phyloP scores from a whole-genome alignment of 2,329 filamentous ascomycete genomes.

The Talaromyces rugulosus region DNA sequence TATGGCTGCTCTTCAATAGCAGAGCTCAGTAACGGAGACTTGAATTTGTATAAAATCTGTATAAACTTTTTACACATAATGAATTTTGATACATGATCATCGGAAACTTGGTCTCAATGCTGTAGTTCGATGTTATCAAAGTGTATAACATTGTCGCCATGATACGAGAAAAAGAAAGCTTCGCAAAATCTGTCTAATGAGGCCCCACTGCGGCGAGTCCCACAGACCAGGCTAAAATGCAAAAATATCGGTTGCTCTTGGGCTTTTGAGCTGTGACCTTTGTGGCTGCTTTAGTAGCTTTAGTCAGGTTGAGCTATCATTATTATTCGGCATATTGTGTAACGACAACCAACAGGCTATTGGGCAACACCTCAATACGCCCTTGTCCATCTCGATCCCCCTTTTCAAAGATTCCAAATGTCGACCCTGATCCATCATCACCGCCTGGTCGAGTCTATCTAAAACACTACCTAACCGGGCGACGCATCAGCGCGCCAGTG shows the following conservation, averaged over 20 bases:
- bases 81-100: background rate
- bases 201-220: background rate
- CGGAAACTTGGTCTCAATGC: background rate
- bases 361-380: background rate
- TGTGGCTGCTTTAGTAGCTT: background rate
- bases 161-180: background rate
- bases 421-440: background rate
- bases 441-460: background rate
- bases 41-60: background rate
- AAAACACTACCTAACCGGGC: background rate
- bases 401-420: background rate
- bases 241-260: background rate
- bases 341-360: background rate
- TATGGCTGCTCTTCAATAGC: background rate
- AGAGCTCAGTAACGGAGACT: background rate
- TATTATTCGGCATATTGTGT: background rate
- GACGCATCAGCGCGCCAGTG: background rate
- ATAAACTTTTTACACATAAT: background rate
- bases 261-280: background rate
- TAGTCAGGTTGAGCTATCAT: background rate
- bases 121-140: background rate
- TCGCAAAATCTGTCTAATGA: background rate
- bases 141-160: background rate
- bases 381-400: background rate
- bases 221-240: background rate